Base-by-base conservation (phyloP, 495 filamentous ascomycete genomes). In the Trypethelium eluteriae region DNA sequence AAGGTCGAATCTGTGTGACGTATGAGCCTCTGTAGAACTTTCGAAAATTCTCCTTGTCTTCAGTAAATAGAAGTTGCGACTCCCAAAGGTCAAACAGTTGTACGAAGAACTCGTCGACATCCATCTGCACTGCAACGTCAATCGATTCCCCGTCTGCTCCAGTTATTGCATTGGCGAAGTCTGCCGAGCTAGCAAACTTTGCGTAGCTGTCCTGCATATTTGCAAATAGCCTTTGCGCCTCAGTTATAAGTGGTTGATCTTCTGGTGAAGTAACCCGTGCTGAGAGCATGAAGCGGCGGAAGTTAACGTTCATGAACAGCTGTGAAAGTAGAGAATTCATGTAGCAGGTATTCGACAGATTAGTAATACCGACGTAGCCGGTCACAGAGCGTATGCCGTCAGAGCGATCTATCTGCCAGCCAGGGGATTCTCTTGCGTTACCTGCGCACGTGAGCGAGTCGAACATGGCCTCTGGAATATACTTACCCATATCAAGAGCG, bases 41-140 rank as follows among this genome's bases (percentile, higher is more conserved):
- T 49, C 91, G 83, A 66, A 99, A 92, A 14, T 77, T 81, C 53
- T 85, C 88, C 76, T 91, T 96, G 44, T 84, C 84, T 62, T 86
- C 85, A 2, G 78, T 73, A 16, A 84, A 79, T 35, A 83, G 75
- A 65, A 98, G 86, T 71, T 96, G 91, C 5, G 86, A 85, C 73
- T 99, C 95, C 85, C 90, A 92, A 39, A 91, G 84, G 71, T 96
- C 92, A 71, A 97, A 94, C 0, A 98, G 81, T 32, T 95, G 81
- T 71, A 94, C 96, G 77, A 94, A 98, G 74, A 98, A 99, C 72
- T 96, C 92, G 69, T 98, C 95, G 14, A 96, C 95, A 73, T 99
- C 94, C 91, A 98, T 97, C 73, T 98, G 95, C 49, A 90, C 82
- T 25, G 85, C 86, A 36, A 93, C 86, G 76, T 98, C 92, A 62